Conservation (phyloP, 23 red algal species). For the Gracilaria gracilis region DNA sequence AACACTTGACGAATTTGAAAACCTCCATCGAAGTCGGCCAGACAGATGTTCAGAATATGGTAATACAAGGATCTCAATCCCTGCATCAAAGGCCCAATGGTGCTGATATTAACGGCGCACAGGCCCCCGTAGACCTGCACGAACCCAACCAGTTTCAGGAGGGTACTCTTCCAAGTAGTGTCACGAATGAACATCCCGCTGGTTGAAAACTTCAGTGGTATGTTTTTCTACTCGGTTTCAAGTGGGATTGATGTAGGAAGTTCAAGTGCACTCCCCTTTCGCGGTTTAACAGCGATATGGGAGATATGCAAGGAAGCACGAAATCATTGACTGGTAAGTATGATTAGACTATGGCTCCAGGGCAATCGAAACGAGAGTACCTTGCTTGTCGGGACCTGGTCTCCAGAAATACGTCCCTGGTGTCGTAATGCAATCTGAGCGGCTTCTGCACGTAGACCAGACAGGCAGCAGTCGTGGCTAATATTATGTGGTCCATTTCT, state of each 20-base stretch:
- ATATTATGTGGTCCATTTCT: not conserved
- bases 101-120: not conserved
- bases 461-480: not conserved
- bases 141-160: constrained; percentile 12
- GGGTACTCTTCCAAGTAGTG: constrained; percentile 15
- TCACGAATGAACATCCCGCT: constrained; percentile 3
- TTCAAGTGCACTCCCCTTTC: not conserved
- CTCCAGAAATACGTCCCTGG: not conserved
- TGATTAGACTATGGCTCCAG: not conserved
- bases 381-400: not conserved
- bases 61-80: not conserved
- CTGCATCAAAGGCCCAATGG: constrained; percentile 11
- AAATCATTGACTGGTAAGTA: not conserved
- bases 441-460: not conserved
- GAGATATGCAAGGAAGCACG: not conserved
- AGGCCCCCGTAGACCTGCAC: not conserved
- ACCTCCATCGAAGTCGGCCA: not conserved
- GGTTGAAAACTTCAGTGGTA: not conserved
- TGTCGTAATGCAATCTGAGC: not conserved
- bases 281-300: not conserved
- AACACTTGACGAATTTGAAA: constrained; percentile 20
- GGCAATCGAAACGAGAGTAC: not conserved
- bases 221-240: not conserved
- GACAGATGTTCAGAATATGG: not conserved
- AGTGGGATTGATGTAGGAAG: not conserved